phyloP scores from a whole-genome alignment of 2,329 filamentous ascomycete genomes.

The Orbilia brochopaga region DNA sequence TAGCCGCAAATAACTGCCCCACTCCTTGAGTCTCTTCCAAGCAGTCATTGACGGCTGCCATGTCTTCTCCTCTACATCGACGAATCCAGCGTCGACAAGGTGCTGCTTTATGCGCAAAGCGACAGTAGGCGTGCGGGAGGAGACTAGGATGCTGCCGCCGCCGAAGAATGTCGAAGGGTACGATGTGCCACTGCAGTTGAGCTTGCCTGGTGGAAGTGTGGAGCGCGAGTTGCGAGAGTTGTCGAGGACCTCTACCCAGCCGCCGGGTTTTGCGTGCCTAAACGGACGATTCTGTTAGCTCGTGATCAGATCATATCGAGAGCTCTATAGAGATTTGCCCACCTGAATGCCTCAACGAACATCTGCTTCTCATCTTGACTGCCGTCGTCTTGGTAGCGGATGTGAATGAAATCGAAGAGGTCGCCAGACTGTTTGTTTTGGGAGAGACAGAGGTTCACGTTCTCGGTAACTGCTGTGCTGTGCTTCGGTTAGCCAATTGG shows the following conservation, averaged over 20 bases:
- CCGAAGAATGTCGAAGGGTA: slow-evolving; percentile 48
- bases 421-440: slow-evolving; percentile 51
- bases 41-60: slow-evolving; percentile 52
- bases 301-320: slow-evolving; percentile 3
- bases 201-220: slow-evolving; percentile 37
- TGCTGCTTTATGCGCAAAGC: slow-evolving; percentile 54
- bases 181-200: slow-evolving; percentile 49
- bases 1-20: slow-evolving; percentile 52
- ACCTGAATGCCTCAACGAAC: slow-evolving; percentile 54
- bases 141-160: slow-evolving; percentile 45
- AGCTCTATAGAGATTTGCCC: slow-evolving; percentile 9
- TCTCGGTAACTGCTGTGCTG: slow-evolving; percentile 45
- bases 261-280: slow-evolving; percentile 54
- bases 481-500: slow-evolving; percentile 31
- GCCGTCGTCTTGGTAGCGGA: slow-evolving; percentile 54
- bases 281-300: slow-evolving; percentile 41
- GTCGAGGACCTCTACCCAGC: slow-evolving; percentile 55
- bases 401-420: slow-evolving; percentile 55
- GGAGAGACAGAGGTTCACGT: slow-evolving; percentile 51
- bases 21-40: slow-evolving; percentile 53
- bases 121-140: slow-evolving; percentile 51
- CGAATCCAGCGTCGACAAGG: slow-evolving; percentile 54
- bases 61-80: slow-evolving; percentile 54
- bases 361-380: slow-evolving; percentile 54
- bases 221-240: slow-evolving; percentile 51